phyloP scores from a whole-genome alignment of 805 yeast species.

The Candida andamanensis region DNA sequence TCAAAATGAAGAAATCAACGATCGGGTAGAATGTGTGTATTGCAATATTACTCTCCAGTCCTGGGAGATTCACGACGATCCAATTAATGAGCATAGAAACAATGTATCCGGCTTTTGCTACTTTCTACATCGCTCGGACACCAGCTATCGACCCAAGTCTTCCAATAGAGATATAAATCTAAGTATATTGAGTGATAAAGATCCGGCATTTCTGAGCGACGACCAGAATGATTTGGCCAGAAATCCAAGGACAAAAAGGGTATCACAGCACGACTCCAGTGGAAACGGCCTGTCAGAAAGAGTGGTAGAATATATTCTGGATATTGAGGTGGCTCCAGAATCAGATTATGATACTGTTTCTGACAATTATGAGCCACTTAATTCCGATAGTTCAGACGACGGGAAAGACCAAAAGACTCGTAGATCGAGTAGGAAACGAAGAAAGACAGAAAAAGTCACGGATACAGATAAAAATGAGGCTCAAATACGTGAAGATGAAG shows the following conservation, averaged over 20 bases:
- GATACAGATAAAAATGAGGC: too few species aligned
- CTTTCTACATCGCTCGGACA: slow-evolving; percentile 16
- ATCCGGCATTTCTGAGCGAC: slow-evolving; percentile 6
- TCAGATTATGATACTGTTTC: slow-evolving; percentile 2
- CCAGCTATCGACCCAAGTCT: neutral
- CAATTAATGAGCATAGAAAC: slow-evolving; percentile 49
- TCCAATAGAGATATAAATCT: neutral
- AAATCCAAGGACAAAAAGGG: slow-evolving; percentile 1
- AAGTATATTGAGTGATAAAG: slow-evolving; percentile 1
- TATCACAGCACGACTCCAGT: too few species aligned
- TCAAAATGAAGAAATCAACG: slow-evolving; percentile 20
- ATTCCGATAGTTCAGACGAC: too few species aligned
- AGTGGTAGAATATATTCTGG: slow-evolving; percentile 3
- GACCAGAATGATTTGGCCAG: slow-evolving; percentile 4
- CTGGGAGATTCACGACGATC: slow-evolving; percentile 66
- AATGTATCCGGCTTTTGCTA: slow-evolving; percentile 19
- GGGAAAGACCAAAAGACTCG: too few species aligned
- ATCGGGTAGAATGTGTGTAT: slow-evolving; percentile 29
- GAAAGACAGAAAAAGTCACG: too few species aligned
- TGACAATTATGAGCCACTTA: slow-evolving; percentile 4
- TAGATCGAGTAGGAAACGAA: too few species aligned
- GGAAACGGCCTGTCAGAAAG: too few species aligned
- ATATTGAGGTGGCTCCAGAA: too few species aligned
- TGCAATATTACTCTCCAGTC: slow-evolving; percentile 24
- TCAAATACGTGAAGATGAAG: too few species aligned